Conservation (phyloP, 768 basidiomycete genomes). For the Lactifluus volemus region DNA sequence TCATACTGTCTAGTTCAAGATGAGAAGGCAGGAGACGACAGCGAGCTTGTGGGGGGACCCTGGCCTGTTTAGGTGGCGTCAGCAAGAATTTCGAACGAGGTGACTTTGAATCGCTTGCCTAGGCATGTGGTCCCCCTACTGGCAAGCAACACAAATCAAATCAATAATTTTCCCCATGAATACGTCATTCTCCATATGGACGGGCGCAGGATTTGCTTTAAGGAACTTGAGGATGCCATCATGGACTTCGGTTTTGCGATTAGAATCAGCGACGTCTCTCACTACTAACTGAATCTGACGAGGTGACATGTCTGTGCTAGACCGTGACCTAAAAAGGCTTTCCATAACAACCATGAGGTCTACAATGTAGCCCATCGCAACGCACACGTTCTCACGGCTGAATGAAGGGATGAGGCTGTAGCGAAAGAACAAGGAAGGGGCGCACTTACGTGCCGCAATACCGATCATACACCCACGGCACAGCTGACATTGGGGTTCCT, state of each 20-base stretch:
- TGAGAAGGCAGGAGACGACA: not conserved
- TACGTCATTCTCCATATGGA: not conserved
- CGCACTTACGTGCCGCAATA: not conserved
- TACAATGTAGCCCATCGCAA: constrained; percentile 7
- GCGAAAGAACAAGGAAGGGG: not conserved
- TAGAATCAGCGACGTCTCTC: not conserved
- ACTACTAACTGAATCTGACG: not conserved
- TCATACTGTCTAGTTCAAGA: not conserved
- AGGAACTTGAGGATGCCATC: not conserved
- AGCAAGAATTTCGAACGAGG: not conserved
- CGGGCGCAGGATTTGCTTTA: not conserved
- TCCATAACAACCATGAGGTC: not conserved
- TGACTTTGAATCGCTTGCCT: not conserved
- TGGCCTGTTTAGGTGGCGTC: not conserved
- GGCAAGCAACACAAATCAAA: not conserved
- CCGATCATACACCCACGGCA: not conserved
- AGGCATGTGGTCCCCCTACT: not conserved
- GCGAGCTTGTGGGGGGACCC: not conserved
- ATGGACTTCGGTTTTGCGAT: not conserved
- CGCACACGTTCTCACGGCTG: not conserved
- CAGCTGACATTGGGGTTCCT: not conserved
- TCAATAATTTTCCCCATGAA: not conserved
- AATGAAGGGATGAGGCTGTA: not conserved
- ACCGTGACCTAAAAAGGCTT: not conserved
- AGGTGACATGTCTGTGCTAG: not conserved